Evolutionary conservation across 371 early-diverging fungal species (phyloP), one percentile per base, ranked within the genome.

Genomic region (Mortierella sp.): DNA sequence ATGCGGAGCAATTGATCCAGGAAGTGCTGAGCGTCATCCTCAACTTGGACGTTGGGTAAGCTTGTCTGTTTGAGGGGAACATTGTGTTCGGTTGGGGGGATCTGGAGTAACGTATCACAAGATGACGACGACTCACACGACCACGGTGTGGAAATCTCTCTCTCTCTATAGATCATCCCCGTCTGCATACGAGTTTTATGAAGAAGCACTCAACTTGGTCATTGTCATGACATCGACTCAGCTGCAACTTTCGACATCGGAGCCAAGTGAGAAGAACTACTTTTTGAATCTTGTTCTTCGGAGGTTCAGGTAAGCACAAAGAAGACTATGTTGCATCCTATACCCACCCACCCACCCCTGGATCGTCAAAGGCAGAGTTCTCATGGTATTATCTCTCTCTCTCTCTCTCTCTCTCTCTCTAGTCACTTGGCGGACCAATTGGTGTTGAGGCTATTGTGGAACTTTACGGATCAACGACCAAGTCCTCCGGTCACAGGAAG

Each of bases 181-280:
- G 29, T 81, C 86, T 1, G 81, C 83, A 17, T 89, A 92, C 54
- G 91, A 91, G 51, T 90, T 90, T 67, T 92, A 92, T 71, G 71
- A 86, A 16, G 92, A 92, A 68, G 68, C 83, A 0, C 67, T 91
- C 13, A 91, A 91, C 57, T 79, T 85, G 19, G 56, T 92, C 22
- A 79, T 90, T 45, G 86, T 87, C 2, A 64, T 92, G 54, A 76
- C 86, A 4, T 90, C 92, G 0, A 88, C 87, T 0, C 92, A 92
- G 62, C 56, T 92, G 24, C 83, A 87, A n/a, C 83, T 80, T 14
- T 19, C 80, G 1, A 67, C 73, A 10, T 43, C 80, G 13, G 76
- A 79, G 21, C 51, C 79, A 7, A 71, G 63, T 8, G 86, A 84
- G 14, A 80, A 77, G 39, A 82, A 89, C 66, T 88, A 87, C 55